A percentile compares a stretch with the other conserved stretches of the same genome.
These are phyloP conservation scores for Penicillium antarcticum DNA, from an alignment of 495 filamentous ascomycete genomes.

Conservation along the genomic window DNA sequence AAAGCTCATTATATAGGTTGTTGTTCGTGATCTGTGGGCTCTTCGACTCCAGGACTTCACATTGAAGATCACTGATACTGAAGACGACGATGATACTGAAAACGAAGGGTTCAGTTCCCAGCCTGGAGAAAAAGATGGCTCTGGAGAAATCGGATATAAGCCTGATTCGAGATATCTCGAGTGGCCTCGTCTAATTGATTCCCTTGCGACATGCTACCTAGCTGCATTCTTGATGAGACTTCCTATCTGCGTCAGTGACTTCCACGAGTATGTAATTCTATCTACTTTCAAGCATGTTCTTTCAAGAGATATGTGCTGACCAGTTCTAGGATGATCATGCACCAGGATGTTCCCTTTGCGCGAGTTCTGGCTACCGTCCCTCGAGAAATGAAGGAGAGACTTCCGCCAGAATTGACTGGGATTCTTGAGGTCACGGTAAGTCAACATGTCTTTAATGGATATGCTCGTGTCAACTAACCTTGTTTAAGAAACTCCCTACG, in stretches of 20 bases:
- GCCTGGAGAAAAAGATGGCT: conserved; percentile 28
- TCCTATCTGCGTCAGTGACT: conserved; percentile 59
- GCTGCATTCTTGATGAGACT: conserved; percentile 61
- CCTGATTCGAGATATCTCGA: conserved; percentile 21
- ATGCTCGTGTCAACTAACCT: background rate
- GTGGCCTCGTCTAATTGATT: conserved; percentile 60
- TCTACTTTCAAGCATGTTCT: background rate
- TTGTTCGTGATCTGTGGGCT: conserved; percentile 69
- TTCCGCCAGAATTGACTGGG: conserved; percentile 57
- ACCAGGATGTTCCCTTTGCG: conserved; percentile 46
- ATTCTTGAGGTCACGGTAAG: conserved; percentile 56
- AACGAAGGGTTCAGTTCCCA: conserved; percentile 53
- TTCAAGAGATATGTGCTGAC: conserved; percentile 2
- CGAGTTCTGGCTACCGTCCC: conserved; percentile 51
- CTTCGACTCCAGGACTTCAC: conserved; percentile 55
- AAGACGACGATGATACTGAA: conserved; percentile 28
- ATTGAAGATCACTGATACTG: conserved; percentile 32
- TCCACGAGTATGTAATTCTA: conserved; percentile 47
- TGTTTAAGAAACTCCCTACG: conserved; percentile 34
- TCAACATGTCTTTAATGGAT: background rate
- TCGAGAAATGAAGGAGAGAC: conserved; percentile 58
- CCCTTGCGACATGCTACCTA: conserved; percentile 65
- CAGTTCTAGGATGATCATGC: conserved; percentile 31
- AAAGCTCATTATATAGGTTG: conserved; percentile 24
- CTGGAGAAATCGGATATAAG: conserved; percentile 21